Base-by-base conservation (phyloP, 2,329 filamentous ascomycete genomes). In the Dactylellina cionopaga region DNA sequence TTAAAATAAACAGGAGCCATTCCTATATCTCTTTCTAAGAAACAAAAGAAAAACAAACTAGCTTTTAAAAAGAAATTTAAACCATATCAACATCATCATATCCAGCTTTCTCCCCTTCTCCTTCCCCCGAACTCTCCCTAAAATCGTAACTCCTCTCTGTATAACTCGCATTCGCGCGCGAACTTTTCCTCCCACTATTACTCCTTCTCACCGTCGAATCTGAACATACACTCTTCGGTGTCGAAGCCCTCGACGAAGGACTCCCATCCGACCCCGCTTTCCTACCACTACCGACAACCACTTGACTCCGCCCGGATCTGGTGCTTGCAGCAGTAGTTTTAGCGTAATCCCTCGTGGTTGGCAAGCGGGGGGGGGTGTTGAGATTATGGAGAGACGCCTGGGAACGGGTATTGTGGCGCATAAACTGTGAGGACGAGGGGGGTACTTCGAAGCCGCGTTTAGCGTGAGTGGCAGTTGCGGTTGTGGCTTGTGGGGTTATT, bases 61-160 rank as follows among this genome's bases (percentile, higher is more conserved):
- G 31, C 31, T 49, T 33, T n/a, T 13, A 56, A 43, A 4, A 56
- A 43, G 7, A 43, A 3, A 46, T 6, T 49, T n/a, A 66, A 10
- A 66, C 37, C 33, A 69, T 37, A 25, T 69, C 64, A 33, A 60
- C 55, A 19, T 69, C 64, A 5, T 59, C 64, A 2, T 58, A 52
- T 1, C 44, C 65, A 0, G 22, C 65, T 7, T n/a, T 33, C 11
- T 63, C 65, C 2, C 47, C 49, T 31, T 71, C 65, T 7, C 41
- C 56, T 9, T 55, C 55, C 37, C 41, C 47, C 13, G 31, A 47
- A 24, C 27, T 24, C 3, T 7, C 27, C 10, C 65, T 25, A 29
- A 33, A 44, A 43, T 71, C 58, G n/a, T 56, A 51, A 13, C n/a
- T 33, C 9, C 65, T 46, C 5, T 9, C 15, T 17, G 52, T 71